Conservation (phyloP, 1,284 basidiomycete species). For the Tilletia indica region DNA sequence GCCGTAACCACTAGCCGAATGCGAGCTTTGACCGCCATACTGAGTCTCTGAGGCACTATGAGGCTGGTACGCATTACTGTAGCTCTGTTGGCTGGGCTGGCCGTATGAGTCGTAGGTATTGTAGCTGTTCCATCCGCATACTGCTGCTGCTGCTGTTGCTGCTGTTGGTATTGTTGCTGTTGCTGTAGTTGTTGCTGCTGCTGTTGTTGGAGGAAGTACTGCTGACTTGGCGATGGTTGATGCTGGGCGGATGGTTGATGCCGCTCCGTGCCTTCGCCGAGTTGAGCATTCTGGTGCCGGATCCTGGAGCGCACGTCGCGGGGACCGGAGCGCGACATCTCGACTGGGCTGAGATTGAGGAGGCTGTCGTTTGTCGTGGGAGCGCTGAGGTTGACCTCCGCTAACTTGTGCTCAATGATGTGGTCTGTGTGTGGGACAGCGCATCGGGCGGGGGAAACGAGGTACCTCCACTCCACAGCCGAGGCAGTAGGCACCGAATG, state of each 20-base stretch:
- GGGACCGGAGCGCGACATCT: constrained; percentile 13
- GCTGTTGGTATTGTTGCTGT: background rate
- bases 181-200: constrained; percentile 8
- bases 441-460: too few species aligned
- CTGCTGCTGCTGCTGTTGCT: background rate
- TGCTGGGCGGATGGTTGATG: constrained; percentile 27
- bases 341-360: background rate
- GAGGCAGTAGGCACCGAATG: too few species aligned
- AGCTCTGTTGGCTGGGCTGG: constrained; percentile 5
- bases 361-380: background rate
- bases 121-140: background rate
- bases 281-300: constrained; percentile 48
- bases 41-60: background rate
- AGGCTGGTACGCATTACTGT: background rate
- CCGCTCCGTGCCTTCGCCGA: constrained; percentile 45
- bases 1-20: background rate
- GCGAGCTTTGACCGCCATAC: background rate
- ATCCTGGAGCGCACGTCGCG: constrained; percentile 48
- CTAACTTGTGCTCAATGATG: too few species aligned
- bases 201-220: background rate
- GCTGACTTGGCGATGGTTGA: constrained; percentile 32
- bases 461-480: too few species aligned
- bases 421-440: too few species aligned
- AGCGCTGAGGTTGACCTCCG: background rate
- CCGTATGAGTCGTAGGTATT: constrained; percentile 5